Evolutionary conservation across 1,284 basidiomycete genomes (phyloP), one percentile per base, ranked within the genome.

Genomic region (Trametes pubescens): DNA sequence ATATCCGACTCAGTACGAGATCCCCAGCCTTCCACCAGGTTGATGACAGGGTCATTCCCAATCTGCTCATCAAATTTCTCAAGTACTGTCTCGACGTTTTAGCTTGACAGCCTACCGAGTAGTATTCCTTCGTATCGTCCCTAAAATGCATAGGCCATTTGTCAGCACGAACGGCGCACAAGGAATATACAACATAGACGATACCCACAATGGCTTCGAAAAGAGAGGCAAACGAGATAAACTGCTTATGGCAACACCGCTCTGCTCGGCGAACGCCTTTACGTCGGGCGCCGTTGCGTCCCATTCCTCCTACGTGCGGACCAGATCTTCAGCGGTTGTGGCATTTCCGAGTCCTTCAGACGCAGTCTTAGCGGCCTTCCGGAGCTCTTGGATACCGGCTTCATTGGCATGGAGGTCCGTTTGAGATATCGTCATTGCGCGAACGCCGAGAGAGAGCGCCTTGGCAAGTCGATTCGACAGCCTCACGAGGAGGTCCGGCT

Each of bases 391-490:
- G 40, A 43, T 43, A n/a, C 16, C 18, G 6, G 14, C 40, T 7
- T n/a, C 16, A 8, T 43, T n/a, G 18, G 40, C 40, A n/a, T n/a
- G 16, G 18, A 43, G 40, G 40, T 43, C 40, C 3, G 14, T 16
- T 16, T 43, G 16, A 3, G 40, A 43, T 7, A 43, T n/a, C 2
- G 18, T 16, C 14, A 9, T n/a, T 16, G 40, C 14, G 6, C 40
- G 14, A 16, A n/a, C 18, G 14, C 40, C 40, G 6, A 43, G 40
- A 43, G 40, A 46, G 5, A 69, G 59, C 14, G 67, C 53, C 51
- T 70, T 71, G 22, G 67, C 67, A 2, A 71, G 60, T n/a, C 70
- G 51, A 3, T 67, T 57, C 2, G 54, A 37, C 21, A 54, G 38
- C 40, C 52, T n/a, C n/a, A 44, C 22, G 26, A 54, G 7, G 16